A percentile compares a stretch with the other conserved stretches of the same genome.
phyloP scores from a whole-genome alignment of 768 basidiomycete species.

The Podaxis mareebaensis region DNA sequence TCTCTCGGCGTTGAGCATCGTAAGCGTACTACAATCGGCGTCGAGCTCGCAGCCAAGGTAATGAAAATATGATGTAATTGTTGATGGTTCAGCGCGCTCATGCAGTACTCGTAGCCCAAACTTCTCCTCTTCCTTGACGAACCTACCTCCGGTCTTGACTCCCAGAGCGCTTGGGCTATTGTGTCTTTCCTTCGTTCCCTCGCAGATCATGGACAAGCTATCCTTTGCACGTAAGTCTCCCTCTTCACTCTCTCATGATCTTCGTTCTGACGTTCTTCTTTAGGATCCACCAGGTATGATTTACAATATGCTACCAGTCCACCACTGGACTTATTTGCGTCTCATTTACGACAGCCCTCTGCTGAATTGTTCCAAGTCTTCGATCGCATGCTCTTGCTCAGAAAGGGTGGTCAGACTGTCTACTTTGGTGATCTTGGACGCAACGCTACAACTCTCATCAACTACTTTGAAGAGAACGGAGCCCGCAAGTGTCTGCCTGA shows the following conservation, averaged over 20 bases:
- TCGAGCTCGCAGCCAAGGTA: constrained; percentile 87
- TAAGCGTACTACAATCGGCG: constrained; percentile 85
- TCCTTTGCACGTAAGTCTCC: constrained; percentile 74
- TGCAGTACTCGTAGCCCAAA: constrained; percentile 53
- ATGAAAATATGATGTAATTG: neutral
- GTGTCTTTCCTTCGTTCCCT: constrained; percentile 73
- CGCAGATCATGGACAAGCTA: constrained; percentile 82
- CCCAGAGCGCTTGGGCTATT: constrained; percentile 86
- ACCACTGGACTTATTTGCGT: neutral
- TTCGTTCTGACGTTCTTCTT: neutral
- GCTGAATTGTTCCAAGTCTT: constrained; percentile 43
- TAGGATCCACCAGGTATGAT: constrained; percentile 61
- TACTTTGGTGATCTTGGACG: constrained; percentile 74
- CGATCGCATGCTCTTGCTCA: constrained; percentile 74
- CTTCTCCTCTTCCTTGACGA: constrained; percentile 87
- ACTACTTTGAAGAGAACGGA: constrained; percentile 77
- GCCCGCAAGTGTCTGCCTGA: constrained; percentile 57
- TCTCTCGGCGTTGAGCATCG: constrained; percentile 70
- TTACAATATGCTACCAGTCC: constrained; percentile 60
- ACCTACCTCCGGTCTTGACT: constrained; percentile 87
- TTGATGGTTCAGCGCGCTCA: neutral
- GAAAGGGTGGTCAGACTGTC: constrained; percentile 75
- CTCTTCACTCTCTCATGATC: neutral
- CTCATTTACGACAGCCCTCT: neutral
- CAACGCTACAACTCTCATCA: constrained; percentile 61